These are phyloP conservation scores for Tephrocybe sp. DNA, from an alignment of 768 basidiomycete genomes.

Conservation along the genomic window DNA sequence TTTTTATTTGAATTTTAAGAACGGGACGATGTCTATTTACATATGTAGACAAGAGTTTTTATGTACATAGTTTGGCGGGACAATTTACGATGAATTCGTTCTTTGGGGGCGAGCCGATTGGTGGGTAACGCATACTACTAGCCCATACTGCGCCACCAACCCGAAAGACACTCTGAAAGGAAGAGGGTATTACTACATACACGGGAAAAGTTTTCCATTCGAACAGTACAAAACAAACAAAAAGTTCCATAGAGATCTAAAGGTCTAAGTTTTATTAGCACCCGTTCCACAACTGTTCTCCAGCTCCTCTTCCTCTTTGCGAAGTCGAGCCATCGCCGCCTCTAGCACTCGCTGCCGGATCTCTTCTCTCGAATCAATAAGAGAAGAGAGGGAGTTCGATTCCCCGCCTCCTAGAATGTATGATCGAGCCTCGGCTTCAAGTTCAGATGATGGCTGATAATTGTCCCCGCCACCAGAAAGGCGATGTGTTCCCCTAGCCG, in stretches of 20 bases:
- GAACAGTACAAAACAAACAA: not conserved
- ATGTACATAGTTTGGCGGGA: not conserved
- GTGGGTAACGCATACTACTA: too few species aligned
- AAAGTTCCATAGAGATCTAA: too few species aligned
- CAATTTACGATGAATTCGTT: too few species aligned
- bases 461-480: slow-evolving; percentile 39
- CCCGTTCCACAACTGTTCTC: slow-evolving; percentile 70
- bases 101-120: too few species aligned
- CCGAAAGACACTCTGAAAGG: too few species aligned
- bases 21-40: too few species aligned
- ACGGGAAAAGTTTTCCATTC: too few species aligned
- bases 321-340: slow-evolving; percentile 60
- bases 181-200: too few species aligned
- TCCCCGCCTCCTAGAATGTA: slow-evolving; percentile 49
- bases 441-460: slow-evolving; percentile 52
- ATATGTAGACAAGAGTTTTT: too few species aligned
- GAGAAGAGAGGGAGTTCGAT: not conserved
- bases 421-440: slow-evolving; percentile 53
- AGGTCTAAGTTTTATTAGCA: slow-evolving; percentile 5
- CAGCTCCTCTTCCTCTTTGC: slow-evolving; percentile 66
- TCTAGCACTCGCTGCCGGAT: slow-evolving; percentile 52
- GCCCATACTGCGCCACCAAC: too few species aligned
- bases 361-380: slow-evolving; percentile 53
- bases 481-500: slow-evolving; percentile 50
- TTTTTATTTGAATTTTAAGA: too few species aligned